Conservation (phyloP, 2,329 filamentous ascomycete genomes). For the Thyridium curvatum region DNA sequence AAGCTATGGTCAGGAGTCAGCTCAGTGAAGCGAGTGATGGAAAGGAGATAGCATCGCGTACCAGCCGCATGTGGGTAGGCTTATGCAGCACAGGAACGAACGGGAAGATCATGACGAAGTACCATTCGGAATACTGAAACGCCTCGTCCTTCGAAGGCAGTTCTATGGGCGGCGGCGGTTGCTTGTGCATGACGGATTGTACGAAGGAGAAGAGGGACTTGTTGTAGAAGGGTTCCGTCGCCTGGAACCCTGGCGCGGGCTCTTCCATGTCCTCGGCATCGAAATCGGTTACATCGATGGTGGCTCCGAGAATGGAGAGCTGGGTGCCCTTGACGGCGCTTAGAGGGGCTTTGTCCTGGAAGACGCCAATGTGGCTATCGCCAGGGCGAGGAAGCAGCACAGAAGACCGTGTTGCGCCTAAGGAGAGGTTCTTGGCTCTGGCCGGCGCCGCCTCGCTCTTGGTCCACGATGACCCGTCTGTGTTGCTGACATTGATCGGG, state of each 20-base stretch:
- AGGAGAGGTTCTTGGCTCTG: conserved; percentile 5
- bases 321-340: conserved; percentile 71
- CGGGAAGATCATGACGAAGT: conserved; percentile 64
- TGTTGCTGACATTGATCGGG: conserved; percentile 15
- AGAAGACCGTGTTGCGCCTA: conserved; percentile 13
- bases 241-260: conserved; percentile 29
- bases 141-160: conserved; percentile 61
- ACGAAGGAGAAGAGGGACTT: conserved; percentile 68
- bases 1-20: conserved; percentile 35
- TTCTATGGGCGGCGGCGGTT: conserved; percentile 48
- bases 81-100: conserved; percentile 75
- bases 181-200: conserved; percentile 56
- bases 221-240: conserved; percentile 47
- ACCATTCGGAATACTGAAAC: conserved; percentile 67
- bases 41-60: conserved; percentile 30
- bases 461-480: conserved; percentile 2
- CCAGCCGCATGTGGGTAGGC: conserved; percentile 62
- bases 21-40: conserved; percentile 5
- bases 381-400: conserved; percentile 34
- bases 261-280: conserved; percentile 61
- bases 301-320: conserved; percentile 72
- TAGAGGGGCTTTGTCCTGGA: conserved; percentile 55
- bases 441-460: conserved; percentile 3
- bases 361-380: conserved; percentile 62
- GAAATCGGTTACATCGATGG: conserved; percentile 72